Conservation (phyloP, 2,329 filamentous ascomycete species). For the Cordyceps farinosa region DNA sequence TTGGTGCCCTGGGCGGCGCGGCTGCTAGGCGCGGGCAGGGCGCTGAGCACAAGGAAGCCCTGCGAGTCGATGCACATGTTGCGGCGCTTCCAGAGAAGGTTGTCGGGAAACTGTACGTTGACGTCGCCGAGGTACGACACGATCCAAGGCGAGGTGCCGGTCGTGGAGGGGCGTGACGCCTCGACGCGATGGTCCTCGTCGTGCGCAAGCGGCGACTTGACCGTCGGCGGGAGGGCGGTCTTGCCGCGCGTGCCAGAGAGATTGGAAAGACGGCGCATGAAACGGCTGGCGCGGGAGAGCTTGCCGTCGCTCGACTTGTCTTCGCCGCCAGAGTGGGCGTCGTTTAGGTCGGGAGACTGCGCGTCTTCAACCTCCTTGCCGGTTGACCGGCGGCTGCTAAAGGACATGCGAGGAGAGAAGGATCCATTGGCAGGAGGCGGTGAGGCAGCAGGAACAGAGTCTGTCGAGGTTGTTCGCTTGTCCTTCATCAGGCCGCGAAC, state of each 20-base stretch:
- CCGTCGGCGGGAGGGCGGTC: constrained; percentile 16
- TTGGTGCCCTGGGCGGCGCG: constrained; percentile 52
- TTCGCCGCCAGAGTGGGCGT: constrained; percentile 47
- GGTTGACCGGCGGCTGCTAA: constrained; percentile 33
- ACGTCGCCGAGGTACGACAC: constrained; percentile 78
- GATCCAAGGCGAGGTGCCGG: constrained; percentile 36
- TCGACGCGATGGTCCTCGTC: constrained; percentile 3
- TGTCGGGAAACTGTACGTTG: constrained; percentile 96
- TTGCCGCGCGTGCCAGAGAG: constrained; percentile 47
- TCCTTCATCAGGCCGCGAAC: constrained; percentile 62
- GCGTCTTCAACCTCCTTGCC: constrained; percentile 38
- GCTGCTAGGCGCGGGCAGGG: constrained; percentile 53
- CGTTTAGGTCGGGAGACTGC: constrained; percentile 42
- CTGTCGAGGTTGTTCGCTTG: constrained; percentile 48
- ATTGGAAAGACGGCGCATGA: constrained; percentile 57
- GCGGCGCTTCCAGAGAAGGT: constrained; percentile 91
- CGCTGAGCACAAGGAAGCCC: constrained; percentile 77
- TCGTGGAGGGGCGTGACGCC: constrained; percentile 31
- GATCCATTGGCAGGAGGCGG: constrained; percentile 31
- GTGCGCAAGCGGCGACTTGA: constrained; percentile 33
- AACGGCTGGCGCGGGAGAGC: constrained; percentile 51
- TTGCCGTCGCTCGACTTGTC: constrained; percentile 45
- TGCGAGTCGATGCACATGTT: constrained; percentile 80
- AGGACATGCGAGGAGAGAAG: constrained; percentile 58
- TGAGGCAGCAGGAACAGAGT: constrained; percentile 44